A percentile compares a stretch with the other conserved stretches of the same genome.
Conservation (phyloP, 148 eudicot genomes). For the Drosera capensis region DNA sequence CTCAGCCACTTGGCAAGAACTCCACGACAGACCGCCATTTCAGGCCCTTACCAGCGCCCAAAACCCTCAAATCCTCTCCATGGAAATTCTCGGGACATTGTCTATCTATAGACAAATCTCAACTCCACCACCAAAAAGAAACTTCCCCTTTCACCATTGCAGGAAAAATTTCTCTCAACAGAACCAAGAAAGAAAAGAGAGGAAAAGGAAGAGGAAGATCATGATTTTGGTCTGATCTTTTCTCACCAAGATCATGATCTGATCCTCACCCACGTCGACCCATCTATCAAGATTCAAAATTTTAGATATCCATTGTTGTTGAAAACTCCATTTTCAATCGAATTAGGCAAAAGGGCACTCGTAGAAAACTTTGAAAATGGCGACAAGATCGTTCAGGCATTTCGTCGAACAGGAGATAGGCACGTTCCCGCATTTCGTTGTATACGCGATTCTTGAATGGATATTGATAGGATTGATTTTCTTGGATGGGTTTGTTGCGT, state of each 20-base stretch:
- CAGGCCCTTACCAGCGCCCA: no score
- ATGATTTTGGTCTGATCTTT: conserved; percentile 15
- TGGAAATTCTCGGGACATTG: no score
- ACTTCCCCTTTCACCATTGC: no score
- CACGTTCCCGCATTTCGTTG: conserved; percentile 38
- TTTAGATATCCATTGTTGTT: no score
- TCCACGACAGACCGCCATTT: no score
- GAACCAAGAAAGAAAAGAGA: conserved; percentile 4
- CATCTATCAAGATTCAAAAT: not conserved
- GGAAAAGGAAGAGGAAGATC: conserved; percentile 16
- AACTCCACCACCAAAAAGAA: no score
- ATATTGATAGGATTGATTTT: conserved; percentile 47
- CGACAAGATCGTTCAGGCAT: conserved; percentile 22
- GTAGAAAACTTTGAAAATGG: conserved; percentile 8
- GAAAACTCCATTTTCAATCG: no score
- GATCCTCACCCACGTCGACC: conserved; percentile 5
- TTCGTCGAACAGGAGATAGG: conserved; percentile 55
- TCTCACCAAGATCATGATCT: conserved; percentile 22
- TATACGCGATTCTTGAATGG: conserved; percentile 76
- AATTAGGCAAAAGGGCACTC: no score
- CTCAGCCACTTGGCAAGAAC: no score
- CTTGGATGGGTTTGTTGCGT: conserved; percentile 51
- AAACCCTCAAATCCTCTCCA: no score
- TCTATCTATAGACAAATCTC: no score
- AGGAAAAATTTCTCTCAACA: no score